A percentile compares a stretch with the other conserved stretches of the same genome.
phyloP scores from a whole-genome alignment of 2,329 filamentous ascomycete species.

The Pseudopithomyces chartarum region DNA sequence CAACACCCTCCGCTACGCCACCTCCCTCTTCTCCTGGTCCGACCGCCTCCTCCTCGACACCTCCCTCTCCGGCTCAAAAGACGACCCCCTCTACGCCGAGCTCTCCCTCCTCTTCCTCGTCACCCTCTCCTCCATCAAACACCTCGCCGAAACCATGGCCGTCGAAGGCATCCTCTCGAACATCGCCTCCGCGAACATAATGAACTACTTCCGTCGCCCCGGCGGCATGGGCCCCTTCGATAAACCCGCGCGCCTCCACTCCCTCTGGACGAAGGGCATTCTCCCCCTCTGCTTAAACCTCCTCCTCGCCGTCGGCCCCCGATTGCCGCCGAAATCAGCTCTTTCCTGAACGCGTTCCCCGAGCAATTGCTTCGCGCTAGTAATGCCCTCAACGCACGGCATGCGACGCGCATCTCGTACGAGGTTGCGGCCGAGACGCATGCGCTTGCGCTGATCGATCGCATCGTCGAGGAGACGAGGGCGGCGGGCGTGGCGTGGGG shows the following conservation, averaged over 20 bases:
- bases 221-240: constrained; percentile 80
- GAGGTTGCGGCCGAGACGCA: constrained; percentile 77
- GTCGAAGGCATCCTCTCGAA: constrained; percentile 82
- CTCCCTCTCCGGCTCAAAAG: constrained; percentile 50
- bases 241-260: constrained; percentile 75
- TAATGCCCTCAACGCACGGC: constrained; percentile 69
- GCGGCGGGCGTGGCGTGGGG: constrained; percentile 52
- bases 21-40: constrained; percentile 91
- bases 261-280: constrained; percentile 87
- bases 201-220: constrained; percentile 71
- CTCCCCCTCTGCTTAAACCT: constrained; percentile 89
- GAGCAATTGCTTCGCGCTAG: constrained; percentile 75
- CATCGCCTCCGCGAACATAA: constrained; percentile 78
- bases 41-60: constrained; percentile 71
- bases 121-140: constrained; percentile 79
- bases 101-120: constrained; percentile 88
- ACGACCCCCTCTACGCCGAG: constrained; percentile 91
- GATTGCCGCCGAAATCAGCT: constrained; percentile 81
- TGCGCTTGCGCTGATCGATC: constrained; percentile 75
- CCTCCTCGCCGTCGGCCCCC: constrained; percentile 78
- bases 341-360: constrained; percentile 89
- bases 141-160: constrained; percentile 86
- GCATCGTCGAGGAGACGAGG: constrained; percentile 71
- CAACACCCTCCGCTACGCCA: constrained; percentile 78
- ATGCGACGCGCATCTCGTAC: constrained; percentile 66